Conservation (phyloP, 208 protist species). For the Acanthamoeba castellanii region DNA sequence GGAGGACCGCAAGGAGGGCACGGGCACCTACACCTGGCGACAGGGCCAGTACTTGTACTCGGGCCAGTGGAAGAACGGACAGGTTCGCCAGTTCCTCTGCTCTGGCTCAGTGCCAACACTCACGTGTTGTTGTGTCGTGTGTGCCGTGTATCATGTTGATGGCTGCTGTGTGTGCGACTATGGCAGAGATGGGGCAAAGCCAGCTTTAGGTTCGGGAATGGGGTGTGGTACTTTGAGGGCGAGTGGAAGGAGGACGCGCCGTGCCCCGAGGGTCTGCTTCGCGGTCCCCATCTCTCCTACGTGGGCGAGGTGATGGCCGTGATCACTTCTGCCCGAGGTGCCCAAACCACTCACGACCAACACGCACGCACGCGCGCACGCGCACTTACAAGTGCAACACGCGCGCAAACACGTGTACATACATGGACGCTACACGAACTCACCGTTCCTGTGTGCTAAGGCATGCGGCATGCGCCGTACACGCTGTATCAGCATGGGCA, state of each 20-base stretch:
- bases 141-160: neutral
- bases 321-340: constrained; percentile 5
- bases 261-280: neutral
- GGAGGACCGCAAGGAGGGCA: constrained; percentile 51
- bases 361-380: neutral
- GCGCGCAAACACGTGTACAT: neutral
- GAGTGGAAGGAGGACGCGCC: constrained; percentile 65
- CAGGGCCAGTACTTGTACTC: constrained; percentile 55
- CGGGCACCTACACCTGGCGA: constrained; percentile 42
- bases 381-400: neutral
- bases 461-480: constrained; percentile 63
- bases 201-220: constrained; percentile 34
- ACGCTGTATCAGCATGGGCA: constrained; percentile 55
- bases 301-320: constrained; percentile 60
- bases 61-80: constrained; percentile 21
- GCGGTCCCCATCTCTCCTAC: constrained; percentile 35
- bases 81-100: neutral
- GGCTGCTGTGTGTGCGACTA: neutral
- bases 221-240: constrained; percentile 22
- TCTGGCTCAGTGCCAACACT: neutral
- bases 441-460: neutral
- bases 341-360: neutral
- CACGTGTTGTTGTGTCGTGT: neutral
- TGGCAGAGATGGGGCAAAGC: constrained; percentile 13
- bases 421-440: neutral